Percentiles rank a stretch among this genome's conserved stretches.
phyloP scores from a whole-genome alignment of 176 grass and related monocot genomes.

The Chloris gayana region DNA sequence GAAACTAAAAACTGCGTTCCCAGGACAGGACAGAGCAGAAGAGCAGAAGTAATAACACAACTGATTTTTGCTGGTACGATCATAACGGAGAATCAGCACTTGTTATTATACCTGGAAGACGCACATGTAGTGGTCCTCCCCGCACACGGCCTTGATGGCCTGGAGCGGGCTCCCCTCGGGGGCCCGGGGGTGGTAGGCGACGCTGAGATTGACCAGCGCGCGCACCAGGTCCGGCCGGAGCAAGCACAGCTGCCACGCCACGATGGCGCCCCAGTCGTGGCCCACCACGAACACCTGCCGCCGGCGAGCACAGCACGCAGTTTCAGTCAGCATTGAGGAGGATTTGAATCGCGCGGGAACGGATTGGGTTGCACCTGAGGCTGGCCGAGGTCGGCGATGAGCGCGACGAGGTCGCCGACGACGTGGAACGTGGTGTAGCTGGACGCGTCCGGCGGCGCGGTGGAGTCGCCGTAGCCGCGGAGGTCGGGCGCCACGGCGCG shows the following conservation, averaged over 20 bases:
- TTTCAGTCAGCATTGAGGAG: background rate
- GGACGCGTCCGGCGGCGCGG: slow-evolving; percentile 30
- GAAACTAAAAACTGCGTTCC: background rate
- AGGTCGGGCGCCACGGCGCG: slow-evolving; percentile 76
- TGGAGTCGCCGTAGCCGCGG: slow-evolving; percentile 75
- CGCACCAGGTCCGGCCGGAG: slow-evolving; percentile 72
- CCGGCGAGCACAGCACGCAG: background rate
- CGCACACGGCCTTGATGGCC: slow-evolving; percentile 46
- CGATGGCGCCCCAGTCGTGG: slow-evolving; percentile 79
- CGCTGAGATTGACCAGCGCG: slow-evolving; percentile 77
- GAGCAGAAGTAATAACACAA: background rate
- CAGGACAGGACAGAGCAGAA: background rate
- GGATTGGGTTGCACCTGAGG: slow-evolving; percentile 37
- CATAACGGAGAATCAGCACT: background rate
- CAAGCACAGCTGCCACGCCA: slow-evolving; percentile 78
- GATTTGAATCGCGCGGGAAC: background rate
- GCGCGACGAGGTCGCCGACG: slow-evolving; percentile 80
- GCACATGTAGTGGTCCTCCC: slow-evolving; percentile 77
- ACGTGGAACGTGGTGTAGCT: slow-evolving; percentile 67
- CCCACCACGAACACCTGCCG: slow-evolving; percentile 76
- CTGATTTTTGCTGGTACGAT: too few relatives aligned
- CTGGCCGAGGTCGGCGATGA: slow-evolving; percentile 65
- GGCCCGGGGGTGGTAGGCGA: slow-evolving; percentile 40
- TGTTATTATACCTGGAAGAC: slow-evolving; percentile 60
- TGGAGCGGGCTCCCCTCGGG: slow-evolving; percentile 52